Base-by-base conservation (phyloP, 352 stramenopile species). In the Globisporangium megalacanthum region DNA sequence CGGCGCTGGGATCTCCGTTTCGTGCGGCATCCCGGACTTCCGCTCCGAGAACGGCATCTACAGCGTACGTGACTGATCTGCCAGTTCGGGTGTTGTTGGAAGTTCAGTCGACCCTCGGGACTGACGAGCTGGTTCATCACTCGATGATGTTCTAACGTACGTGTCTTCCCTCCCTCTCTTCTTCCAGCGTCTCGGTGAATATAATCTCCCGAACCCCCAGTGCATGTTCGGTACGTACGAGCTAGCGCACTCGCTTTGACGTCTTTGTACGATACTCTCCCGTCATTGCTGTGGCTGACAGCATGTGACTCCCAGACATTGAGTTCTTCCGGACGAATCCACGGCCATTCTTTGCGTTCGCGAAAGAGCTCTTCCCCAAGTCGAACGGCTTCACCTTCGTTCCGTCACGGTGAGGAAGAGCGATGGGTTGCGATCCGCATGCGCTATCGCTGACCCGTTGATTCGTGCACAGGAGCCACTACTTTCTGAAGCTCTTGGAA, bases 1-100 rank as follows among this genome's bases (percentile, higher is more conserved):
- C 20, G 96, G 96, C 19, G 96, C 96, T 10, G 96, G 96, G n/a
- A 98, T 99, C 54, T 97, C 84, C 9, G 95, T 98, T 13, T 97
- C 89, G 6, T 98, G 95, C 60, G 97, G 97, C 17, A 99, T 99
- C 64, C 97, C 97, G 0, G 97, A 99, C 66, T 99, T 99, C 70
- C 93, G 97, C 17, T 98, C 92, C 5, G 79, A 94, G 56, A 93
- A 93, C 56, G 88, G 88, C 54, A 95, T 95, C 49, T 96, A 96
- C 67, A 92, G 75, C 41, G 83, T 95, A 80, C 56, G 83, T 89
- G 42, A 11, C n/a, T 52, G 11, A 1, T 44, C 11, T 9, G 49
- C 13, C 17, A 29, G 25, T 5, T 9, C 44, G n/a, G 13, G 13
- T 60, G 35, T 46, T n/a, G 31, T 17, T 35, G 42, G 3, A 17